These are phyloP conservation scores for Colletotrichum costaricense DNA, from an alignment of 2,329 filamentous ascomycete species.

Conservation along the genomic window DNA sequence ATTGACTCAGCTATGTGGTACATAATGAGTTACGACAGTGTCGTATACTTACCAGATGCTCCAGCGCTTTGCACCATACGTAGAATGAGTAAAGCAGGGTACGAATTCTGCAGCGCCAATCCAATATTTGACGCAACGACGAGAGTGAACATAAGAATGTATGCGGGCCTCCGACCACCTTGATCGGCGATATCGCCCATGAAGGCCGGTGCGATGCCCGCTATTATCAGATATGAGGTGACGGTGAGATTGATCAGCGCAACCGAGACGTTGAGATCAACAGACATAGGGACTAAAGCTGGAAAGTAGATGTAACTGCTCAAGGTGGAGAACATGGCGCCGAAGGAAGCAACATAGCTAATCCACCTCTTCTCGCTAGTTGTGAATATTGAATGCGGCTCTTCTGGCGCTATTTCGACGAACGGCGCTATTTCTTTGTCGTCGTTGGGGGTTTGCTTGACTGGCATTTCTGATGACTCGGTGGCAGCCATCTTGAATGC, in stretches of 20 bases:
- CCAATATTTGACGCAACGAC: conserved; percentile 59
- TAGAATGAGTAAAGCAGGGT: conserved; percentile 58
- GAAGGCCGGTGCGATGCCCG: conserved; percentile 64
- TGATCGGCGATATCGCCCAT: conserved; percentile 61
- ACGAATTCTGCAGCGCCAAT: conserved; percentile 56
- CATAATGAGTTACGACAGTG: conserved; percentile 60
- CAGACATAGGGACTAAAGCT: conserved; percentile 55
- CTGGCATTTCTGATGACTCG: no score
- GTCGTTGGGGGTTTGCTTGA: no score
- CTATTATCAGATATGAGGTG: conserved; percentile 59
- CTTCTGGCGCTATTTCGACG: neutral
- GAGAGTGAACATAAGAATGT: conserved; percentile 57
- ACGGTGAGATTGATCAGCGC: conserved; percentile 55
- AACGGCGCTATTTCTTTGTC: no score
- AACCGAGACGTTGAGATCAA: conserved; percentile 51
- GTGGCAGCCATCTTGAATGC: no score
- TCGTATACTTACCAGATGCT: conserved; percentile 50
- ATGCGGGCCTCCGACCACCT: conserved; percentile 58
- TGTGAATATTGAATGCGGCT: neutral
- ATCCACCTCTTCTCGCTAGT: neutral
- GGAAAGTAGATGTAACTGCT: conserved; percentile 61
- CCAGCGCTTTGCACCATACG: conserved; percentile 61
- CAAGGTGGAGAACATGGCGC: conserved; percentile 49
- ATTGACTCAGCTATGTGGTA: conserved; percentile 57
- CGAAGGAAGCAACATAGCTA: neutral